A percentile compares a stretch with the other conserved stretches of the same genome.
phyloP scores from a whole-genome alignment of 1,284 basidiomycete genomes.

The Apiotrichum domesticum region DNA sequence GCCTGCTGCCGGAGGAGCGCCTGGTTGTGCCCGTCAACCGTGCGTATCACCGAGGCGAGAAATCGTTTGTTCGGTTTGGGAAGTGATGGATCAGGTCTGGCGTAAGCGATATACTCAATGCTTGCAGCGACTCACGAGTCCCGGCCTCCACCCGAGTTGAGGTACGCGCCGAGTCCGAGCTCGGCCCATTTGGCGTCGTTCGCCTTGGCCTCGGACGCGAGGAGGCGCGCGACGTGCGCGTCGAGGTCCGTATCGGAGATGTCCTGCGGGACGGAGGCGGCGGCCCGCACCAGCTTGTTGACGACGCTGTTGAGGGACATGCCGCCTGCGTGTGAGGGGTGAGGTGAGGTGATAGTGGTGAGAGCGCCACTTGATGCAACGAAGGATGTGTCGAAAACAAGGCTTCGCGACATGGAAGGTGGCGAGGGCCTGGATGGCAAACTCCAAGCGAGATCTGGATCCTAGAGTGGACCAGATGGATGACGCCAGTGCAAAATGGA shows the following conservation, averaged over 20 bases:
- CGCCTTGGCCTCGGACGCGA: constrained; percentile 82
- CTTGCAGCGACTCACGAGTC: constrained; percentile 54
- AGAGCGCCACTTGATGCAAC: too few species aligned
- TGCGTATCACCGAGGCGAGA: constrained; percentile 75
- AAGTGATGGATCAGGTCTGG: constrained; percentile 48
- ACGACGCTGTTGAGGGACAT: constrained; percentile 69
- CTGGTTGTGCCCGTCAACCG: constrained; percentile 86
- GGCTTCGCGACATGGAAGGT: too few species aligned
- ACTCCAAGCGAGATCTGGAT: too few species aligned
- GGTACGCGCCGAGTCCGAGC: constrained; percentile 41
- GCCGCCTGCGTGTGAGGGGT: too few species aligned
- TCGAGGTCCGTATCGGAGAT: constrained; percentile 80
- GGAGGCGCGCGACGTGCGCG: constrained; percentile 76
- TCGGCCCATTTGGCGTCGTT: constrained; percentile 59
- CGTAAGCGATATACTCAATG: constrained; percentile 8
- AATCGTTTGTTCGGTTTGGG: constrained; percentile 88
- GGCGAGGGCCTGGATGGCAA: too few species aligned
- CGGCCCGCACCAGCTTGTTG: constrained; percentile 73
- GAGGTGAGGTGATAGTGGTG: too few species aligned
- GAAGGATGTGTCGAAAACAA: too few species aligned
- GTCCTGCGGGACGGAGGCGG: constrained; percentile 57
- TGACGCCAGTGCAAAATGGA: too few species aligned
- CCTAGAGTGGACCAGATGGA: too few species aligned
- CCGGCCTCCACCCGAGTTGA: constrained; percentile 39
- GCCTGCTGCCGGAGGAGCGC: constrained; percentile 71